Evolutionary conservation across 2,329 filamentous ascomycete species (phyloP).

Genomic region (Onygena corvina): DNA sequence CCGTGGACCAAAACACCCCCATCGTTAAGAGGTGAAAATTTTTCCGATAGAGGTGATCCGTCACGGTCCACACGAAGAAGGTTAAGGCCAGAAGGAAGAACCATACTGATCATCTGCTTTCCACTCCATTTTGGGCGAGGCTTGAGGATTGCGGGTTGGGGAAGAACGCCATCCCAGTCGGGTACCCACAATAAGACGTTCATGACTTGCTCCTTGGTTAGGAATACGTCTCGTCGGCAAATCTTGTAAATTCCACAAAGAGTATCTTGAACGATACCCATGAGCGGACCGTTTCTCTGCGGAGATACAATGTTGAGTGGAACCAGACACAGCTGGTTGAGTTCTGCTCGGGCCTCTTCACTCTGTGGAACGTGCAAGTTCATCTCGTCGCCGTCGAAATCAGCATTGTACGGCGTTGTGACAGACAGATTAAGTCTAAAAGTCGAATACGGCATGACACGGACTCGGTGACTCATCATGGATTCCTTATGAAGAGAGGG

Average conservation of each 20-base stretch:
- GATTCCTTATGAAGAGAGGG: conserved; percentile 98
- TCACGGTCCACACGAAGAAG: conserved; percentile 55
- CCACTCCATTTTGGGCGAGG: conserved; percentile 90
- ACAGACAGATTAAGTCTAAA: conserved; percentile 96
- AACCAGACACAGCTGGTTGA: conserved; percentile 93
- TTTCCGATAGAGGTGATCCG: conserved; percentile 40
- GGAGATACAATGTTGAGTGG: conserved; percentile 96
- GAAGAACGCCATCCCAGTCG: conserved; percentile 91
- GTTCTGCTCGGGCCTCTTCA: conserved; percentile 89
- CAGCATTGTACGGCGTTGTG: conserved; percentile 96
- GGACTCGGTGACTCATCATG: conserved; percentile 98
- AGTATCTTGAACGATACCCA: conserved; percentile 99
- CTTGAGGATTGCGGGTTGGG: conserved; percentile 85
- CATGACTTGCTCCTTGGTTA: conserved; percentile 86
- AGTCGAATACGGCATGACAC: conserved; percentile 97
- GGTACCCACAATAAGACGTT: conserved; percentile 96
- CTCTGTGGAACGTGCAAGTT: conserved; percentile 98
- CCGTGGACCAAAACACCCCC: conserved; percentile 71
- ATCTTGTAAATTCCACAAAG: conserved; percentile 96
- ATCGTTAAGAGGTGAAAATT: conserved; percentile 55
- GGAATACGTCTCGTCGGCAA: conserved; percentile 79
- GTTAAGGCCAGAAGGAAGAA: conserved; percentile 78
- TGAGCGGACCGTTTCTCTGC: conserved; percentile 88
- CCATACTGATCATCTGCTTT: conserved; percentile 92
- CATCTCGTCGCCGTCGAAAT: conserved; percentile 99